A percentile compares a stretch with the other conserved stretches of the same genome.
Conservation (phyloP, 2,329 filamentous ascomycete genomes). For the Fusarium stilboides region DNA sequence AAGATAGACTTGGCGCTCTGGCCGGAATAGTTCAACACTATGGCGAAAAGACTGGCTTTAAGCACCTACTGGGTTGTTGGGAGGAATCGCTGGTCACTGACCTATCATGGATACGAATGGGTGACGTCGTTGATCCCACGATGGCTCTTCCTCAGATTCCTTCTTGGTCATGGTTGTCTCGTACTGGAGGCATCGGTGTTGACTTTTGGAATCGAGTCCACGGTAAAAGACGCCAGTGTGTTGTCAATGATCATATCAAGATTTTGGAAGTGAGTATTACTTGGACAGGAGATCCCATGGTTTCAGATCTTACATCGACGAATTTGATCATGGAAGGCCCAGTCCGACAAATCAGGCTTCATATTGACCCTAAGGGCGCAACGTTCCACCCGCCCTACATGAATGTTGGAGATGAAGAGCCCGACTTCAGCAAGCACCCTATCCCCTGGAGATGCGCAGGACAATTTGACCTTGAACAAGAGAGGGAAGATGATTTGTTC, state of each 20-base stretch:
- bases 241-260: background rate
- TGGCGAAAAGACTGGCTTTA: background rate
- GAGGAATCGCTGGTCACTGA: conserved; percentile 5
- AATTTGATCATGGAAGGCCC: background rate
- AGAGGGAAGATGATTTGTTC: background rate
- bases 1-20: conserved; percentile 7
- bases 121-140: background rate
- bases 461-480: conserved; percentile 7
- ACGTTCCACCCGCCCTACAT: background rate
- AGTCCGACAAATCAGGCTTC: background rate
- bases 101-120: conserved; percentile 10
- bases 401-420: background rate
- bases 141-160: background rate
- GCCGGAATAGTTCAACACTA: conserved; percentile 16
- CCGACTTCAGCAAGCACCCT: background rate
- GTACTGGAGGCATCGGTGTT: background rate
- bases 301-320: background rate
- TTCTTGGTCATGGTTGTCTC: conserved; percentile 32
- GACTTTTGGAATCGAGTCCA: background rate
- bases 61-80: conserved; percentile 14
- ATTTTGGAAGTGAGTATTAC: background rate
- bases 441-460: conserved; percentile 17
- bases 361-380: background rate
- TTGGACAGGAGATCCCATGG: conserved; percentile 6
- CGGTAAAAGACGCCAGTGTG: background rate